Base-by-base conservation (phyloP, 192 early-diverging fungal species). In the Gamsiella multidivaricata region DNA sequence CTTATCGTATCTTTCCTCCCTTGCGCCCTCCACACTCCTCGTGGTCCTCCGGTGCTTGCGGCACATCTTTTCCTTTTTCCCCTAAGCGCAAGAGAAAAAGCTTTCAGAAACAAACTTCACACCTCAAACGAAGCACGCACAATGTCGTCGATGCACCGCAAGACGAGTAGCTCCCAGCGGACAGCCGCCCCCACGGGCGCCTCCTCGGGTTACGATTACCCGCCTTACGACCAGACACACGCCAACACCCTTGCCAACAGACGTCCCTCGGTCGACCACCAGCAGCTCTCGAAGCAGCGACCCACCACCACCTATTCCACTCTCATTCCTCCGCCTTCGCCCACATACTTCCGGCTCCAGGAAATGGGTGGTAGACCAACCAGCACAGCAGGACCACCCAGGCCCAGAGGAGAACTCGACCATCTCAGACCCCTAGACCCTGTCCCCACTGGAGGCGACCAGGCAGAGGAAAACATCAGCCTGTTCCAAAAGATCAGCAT, bases 401-500 rank as follows among this genome's bases (percentile, higher is more conserved):
- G 22, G 55, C 18, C 41, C 15, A 51, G 60, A 45, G 55, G 47
- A 20, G 71, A 75, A 8, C 58, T 75, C 7, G 57, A 49, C 57
- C 71, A 75, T 60, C 64, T 75, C 31, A 63, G 71, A 25, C 71
- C 53, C 5, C 57, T 75, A 1, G 54, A 64, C 8, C 26, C 52
- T 9, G 41, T 31, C 14, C 26, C 54, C 42, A 20, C 33, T 37
- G 45, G 45, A 2, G 49, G 28, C 23, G 68, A 31, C 5, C 18
- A 6, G 5, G 70, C 23, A 5, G 55, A 73, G 28, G 62, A 73
- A 26, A 33, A 49, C 18, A 59, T 65, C 50, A 59, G 65, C 8
- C 67, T 65, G 60, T 42, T 58, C 58, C 74, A 83, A 63, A 74
- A 76, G 57, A 61, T 83, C 31, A 79, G 69, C 72, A 73, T 79